Conservation (phyloP, 176 grass and related monocot genomes). For the Thinopyrum elongatum region DNA sequence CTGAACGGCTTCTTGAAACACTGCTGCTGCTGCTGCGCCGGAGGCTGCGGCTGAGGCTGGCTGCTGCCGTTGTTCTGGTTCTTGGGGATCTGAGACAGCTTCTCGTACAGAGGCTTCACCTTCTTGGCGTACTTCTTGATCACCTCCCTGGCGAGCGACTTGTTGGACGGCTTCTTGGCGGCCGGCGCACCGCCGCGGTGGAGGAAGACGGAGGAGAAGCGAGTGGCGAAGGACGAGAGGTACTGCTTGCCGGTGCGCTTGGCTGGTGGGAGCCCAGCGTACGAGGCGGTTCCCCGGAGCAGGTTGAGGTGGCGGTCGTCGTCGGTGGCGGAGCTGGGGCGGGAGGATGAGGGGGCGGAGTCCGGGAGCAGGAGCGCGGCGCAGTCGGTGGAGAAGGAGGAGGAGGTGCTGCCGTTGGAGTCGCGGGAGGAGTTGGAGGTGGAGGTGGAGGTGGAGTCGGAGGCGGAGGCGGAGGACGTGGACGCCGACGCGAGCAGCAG, state of each 20-base stretch:
- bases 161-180: constrained; percentile 45
- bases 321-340: constrained; percentile 87
- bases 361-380: constrained; percentile 52
- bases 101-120: constrained; percentile 94
- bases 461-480: constrained; percentile 68
- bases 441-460: constrained; percentile 69
- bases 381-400: constrained; percentile 61
- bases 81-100: constrained; percentile 79
- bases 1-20: constrained; percentile 77
- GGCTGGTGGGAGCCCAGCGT: constrained; percentile 28
- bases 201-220: constrained; percentile 98
- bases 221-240: constrained; percentile 83
- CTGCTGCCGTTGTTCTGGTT: constrained; percentile 35
- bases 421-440: constrained; percentile 62
- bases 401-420: constrained; percentile 79
- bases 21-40: constrained; percentile 45
- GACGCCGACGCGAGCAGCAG: constrained; percentile 82
- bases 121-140: constrained; percentile 98
- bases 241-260: constrained; percentile 68
- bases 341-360: constrained; percentile 71
- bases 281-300: neutral
- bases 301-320: constrained; percentile 53
- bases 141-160: constrained; percentile 82
- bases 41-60: constrained; percentile 20
- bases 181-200: constrained; percentile 61